Conservation (phyloP, 2,329 filamentous ascomycete species). For the Fulvia fulva region DNA sequence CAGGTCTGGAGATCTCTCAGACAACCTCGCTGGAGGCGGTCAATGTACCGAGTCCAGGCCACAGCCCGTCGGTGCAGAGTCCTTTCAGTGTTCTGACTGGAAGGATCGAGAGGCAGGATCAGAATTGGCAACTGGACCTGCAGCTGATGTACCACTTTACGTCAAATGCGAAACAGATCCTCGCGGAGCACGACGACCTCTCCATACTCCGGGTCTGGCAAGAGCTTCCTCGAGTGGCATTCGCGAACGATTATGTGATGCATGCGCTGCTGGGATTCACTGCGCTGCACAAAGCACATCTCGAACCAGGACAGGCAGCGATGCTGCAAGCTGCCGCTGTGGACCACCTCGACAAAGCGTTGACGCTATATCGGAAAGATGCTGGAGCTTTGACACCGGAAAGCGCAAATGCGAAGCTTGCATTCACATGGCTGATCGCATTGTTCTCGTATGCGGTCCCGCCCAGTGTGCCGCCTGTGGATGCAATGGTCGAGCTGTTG, state of each 20-base stretch:
- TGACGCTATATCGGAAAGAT: conserved; percentile 25
- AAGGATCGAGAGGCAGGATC: conserved; percentile 25
- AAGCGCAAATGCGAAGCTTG: conserved; percentile 28
- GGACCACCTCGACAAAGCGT: conserved; percentile 30
- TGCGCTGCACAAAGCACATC: conserved; percentile 28
- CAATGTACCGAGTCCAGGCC: background rate
- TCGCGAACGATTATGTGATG: conserved; percentile 28
- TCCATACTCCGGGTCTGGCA: conserved; percentile 27
- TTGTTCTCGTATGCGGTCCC: conserved; percentile 30
- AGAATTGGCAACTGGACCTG: conserved; percentile 28
- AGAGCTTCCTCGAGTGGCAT: conserved; percentile 26
- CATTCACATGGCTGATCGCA: conserved; percentile 28
- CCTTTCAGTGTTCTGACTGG: conserved; percentile 26
- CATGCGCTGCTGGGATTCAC: conserved; percentile 30
- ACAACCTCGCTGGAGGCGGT: conserved; percentile 18
- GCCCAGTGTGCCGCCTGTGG: conserved; percentile 26
- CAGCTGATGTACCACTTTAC: conserved; percentile 33
- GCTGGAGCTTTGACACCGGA: conserved; percentile 19
- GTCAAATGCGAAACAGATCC: conserved; percentile 21
- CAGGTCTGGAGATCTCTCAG: conserved; percentile 6
- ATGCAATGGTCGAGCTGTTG: conserved; percentile 29
- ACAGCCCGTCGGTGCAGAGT: conserved; percentile 12
- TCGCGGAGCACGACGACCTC: conserved; percentile 23
- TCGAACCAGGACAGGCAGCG: conserved; percentile 21
- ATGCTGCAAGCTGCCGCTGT: conserved; percentile 27